A percentile compares a stretch with the other conserved stretches of the same genome.
Evolutionary conservation across 2,329 filamentous ascomycete species (phyloP).

Genomic region (Tolypocladium pustulatum): DNA sequence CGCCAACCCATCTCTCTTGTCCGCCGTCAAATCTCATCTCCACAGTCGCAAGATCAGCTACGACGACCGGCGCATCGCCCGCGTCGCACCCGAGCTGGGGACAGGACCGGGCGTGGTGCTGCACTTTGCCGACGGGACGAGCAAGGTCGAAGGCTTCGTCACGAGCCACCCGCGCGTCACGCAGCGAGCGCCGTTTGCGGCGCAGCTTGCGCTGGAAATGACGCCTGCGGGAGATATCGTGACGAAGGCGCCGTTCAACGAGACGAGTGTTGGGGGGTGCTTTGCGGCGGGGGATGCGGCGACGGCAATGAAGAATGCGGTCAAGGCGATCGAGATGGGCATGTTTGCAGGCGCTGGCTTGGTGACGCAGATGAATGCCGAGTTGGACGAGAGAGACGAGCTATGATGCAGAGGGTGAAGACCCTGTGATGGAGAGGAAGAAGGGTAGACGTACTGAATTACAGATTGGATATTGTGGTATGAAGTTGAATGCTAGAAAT

Average conservation of each 20-base stretch:
- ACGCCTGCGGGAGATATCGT: not conserved
- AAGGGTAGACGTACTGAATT: not conserved
- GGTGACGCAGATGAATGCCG: not conserved
- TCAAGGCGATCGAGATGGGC: not conserved
- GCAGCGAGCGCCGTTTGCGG: not conserved
- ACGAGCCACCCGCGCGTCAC: not conserved
- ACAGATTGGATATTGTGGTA: not conserved
- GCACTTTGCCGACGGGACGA: not conserved
- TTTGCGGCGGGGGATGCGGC: not conserved
- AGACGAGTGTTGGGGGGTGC: not conserved
- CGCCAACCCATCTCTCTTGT: not conserved
- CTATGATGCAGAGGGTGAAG: not conserved
- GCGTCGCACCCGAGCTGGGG: not conserved
- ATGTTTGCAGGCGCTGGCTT: not conserved
- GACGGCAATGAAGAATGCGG: not conserved
- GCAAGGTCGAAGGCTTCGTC: not conserved
- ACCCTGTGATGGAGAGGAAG: no score
- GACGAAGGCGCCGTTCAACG: not conserved
- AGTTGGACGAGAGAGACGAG: not conserved
- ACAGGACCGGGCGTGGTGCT: not conserved
- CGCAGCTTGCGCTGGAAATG: not conserved
- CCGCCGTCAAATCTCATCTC: not conserved
- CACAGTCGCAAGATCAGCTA: not conserved
- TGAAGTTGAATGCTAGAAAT: not conserved
- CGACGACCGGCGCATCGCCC: not conserved